Conservation (phyloP, 768 basidiomycete species). For the Hypsizygus marmoreus region DNA sequence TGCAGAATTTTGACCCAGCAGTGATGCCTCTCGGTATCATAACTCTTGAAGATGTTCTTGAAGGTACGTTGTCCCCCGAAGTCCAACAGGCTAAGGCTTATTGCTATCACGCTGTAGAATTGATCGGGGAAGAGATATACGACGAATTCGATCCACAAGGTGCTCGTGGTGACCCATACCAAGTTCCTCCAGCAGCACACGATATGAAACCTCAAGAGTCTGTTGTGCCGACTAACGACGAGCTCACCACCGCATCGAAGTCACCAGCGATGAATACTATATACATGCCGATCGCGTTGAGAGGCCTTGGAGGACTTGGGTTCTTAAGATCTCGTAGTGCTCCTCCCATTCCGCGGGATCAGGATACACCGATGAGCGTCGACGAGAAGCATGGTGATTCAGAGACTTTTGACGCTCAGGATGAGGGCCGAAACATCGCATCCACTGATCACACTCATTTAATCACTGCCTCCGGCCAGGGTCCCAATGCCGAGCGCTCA, state of each 20-base stretch:
- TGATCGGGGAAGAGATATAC: constrained; percentile 92
- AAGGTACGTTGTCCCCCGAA: constrained; percentile 49
- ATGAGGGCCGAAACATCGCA: constrained; percentile 3
- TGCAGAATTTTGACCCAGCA: constrained; percentile 79
- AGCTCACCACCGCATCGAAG: constrained; percentile 9
- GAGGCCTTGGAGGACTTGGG: constrained; percentile 45
- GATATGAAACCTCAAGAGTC: too few species aligned
- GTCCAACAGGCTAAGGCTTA: background rate
- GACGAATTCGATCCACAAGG: constrained; percentile 88
- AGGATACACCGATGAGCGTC: constrained; percentile 8
- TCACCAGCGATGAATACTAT: constrained; percentile 24
- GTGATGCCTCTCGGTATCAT: constrained; percentile 90
- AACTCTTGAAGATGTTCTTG: constrained; percentile 89
- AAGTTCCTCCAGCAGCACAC: constrained; percentile 33
- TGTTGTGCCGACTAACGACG: constrained; percentile 1
- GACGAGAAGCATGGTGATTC: constrained; percentile 10
- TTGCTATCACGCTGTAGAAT: constrained; percentile 46
- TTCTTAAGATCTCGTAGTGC: constrained; percentile 61
- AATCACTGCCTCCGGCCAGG: too few species aligned
- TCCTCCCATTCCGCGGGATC: constrained; percentile 53
- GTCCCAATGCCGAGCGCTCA: background rate
- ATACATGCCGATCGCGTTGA: constrained; percentile 44
- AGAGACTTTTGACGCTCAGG: too few species aligned
- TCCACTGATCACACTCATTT: background rate
- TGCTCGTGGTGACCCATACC: constrained; percentile 52